These are phyloP conservation scores for Backusella australiensis DNA, from an alignment of 192 early-diverging fungal genomes.

Conservation along the genomic window DNA sequence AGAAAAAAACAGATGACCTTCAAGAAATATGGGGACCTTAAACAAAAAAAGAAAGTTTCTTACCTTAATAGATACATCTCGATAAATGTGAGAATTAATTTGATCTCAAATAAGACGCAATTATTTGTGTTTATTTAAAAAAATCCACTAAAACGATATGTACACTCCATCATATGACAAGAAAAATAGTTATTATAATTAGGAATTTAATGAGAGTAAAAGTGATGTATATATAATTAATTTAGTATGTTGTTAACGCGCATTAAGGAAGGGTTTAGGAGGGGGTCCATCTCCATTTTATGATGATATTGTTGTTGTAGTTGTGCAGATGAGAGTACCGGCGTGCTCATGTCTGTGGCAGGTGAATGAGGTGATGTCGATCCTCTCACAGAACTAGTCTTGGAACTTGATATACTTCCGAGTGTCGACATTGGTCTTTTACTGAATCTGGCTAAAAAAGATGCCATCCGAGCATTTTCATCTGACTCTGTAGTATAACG, in stretches of 20 bases:
- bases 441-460: conserved; percentile 10
- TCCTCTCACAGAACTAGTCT: conserved; percentile 24
- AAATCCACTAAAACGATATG: neutral
- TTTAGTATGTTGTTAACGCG: conserved; percentile 30
- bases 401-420: conserved; percentile 20
- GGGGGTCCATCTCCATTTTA: conserved; percentile 17
- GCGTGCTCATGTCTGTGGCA: conserved; percentile 22
- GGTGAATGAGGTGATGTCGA: conserved; percentile 19
- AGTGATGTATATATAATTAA: conserved; percentile 7
- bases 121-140: neutral
- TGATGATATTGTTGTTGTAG: conserved; percentile 17
- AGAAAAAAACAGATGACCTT: too few relatives aligned
- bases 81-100: neutral
- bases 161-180: conserved; percentile 7
- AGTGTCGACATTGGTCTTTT: conserved; percentile 11
- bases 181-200: neutral
- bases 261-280: conserved; percentile 29
- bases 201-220: conserved; percentile 2
- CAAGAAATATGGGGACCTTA: too few relatives aligned
- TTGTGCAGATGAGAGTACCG: conserved; percentile 12
- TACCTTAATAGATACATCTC: neutral
- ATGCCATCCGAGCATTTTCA: conserved; percentile 3
- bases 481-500: conserved; percentile 10
- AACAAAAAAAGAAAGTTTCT: neutral
- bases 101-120: too few relatives aligned